A percentile compares a stretch with the other conserved stretches of the same genome.
Conservation (phyloP, 2,329 filamentous ascomycete species). For the Fusarium sp. region DNA sequence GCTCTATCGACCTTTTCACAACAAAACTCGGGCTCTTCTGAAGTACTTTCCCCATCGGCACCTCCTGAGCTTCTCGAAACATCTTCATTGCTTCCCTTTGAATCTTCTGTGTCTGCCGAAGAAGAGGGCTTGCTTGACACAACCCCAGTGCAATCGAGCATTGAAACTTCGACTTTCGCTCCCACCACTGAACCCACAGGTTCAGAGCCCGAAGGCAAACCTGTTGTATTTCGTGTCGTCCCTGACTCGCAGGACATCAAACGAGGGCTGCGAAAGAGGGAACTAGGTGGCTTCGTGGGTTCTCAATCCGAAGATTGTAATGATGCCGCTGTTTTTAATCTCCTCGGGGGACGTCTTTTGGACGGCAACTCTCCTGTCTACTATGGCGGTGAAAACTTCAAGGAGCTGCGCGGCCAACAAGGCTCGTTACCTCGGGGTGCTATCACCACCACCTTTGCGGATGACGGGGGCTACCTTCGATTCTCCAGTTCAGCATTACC, state of each 20-base stretch:
- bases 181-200: background rate
- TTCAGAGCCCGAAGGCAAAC: background rate
- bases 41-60: no score
- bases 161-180: background rate
- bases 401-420: background rate
- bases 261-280: background rate
- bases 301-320: background rate
- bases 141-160: background rate
- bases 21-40: no score
- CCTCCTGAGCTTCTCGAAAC: background rate
- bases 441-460: background rate
- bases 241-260: background rate
- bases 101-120: background rate
- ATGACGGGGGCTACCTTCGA: background rate
- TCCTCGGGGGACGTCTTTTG: background rate
- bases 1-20: no score
- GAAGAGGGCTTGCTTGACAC: background rate
- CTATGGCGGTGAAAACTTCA: conserved; percentile 1
- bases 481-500: background rate
- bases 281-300: background rate
- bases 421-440: background rate
- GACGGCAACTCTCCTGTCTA: background rate
- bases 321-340: background rate
- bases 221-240: background rate
- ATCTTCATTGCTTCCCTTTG: background rate